Evolutionary conservation across 1,284 basidiomycete genomes (phyloP), one percentile per base, ranked within the genome.

Genomic region (Pisolithus thermaeus): DNA sequence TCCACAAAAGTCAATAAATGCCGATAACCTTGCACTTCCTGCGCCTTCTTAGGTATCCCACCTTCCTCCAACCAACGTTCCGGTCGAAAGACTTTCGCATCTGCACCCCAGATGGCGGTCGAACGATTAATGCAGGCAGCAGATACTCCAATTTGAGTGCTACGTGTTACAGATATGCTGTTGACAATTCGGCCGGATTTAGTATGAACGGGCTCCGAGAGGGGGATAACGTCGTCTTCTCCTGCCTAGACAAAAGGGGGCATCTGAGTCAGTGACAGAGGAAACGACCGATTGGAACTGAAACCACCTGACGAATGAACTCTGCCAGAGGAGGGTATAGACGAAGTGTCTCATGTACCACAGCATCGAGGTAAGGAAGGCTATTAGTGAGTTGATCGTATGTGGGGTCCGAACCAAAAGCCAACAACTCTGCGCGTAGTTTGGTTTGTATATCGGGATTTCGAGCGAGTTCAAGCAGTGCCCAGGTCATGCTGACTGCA

Each of bases 1-100:
- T 75, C 76, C 0, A 71, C 68, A 51, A 81, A 81, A 1, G 75
- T 76, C 57, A 79, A 64, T 28, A 79, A 53, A 57, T 75, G 66
- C 27, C 67, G 59, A 55, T 75, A 60, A 0, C 76, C 72, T 47
- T 68, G 66, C 4, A 76, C 61, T 43, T 73, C 67, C 60, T 65
- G 68, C 48, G 66, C 62, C 23, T 28, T 18, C 5, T 1, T 23
- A 7, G 54, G 52, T 22, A 62, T 63, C 1, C 54, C 53, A 4
- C 48, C 50, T 22, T 50, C 30, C 7, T 3, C 32, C 25, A 57
- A 40, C 53, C 57, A 57, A 14, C 32, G 32, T 14, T 35, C 32
- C 12, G 32, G 32, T 35, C 32, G 32, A 14, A 35, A 35, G 5
- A 6, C 57, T 53, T 3, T 44, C 37, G 4, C 53, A 56, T 1